phyloP scores from a whole-genome alignment of 2,329 filamentous ascomycete genomes.

The Phaeosphaeria sp. region DNA sequence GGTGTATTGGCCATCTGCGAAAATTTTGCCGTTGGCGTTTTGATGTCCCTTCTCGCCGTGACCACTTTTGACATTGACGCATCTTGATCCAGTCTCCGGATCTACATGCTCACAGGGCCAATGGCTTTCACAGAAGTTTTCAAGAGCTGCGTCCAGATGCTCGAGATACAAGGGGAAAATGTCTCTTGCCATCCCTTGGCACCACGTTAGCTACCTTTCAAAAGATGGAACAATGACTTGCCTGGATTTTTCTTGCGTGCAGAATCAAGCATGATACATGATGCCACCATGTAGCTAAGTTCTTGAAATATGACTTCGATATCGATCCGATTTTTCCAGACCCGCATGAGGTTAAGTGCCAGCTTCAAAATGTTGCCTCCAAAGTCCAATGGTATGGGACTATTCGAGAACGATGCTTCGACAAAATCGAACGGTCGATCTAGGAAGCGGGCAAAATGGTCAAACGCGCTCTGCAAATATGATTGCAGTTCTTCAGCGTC shows the following conservation, averaged over 20 bases:
- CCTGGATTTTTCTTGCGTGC: slow-evolving; percentile 45
- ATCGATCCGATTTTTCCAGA: not conserved
- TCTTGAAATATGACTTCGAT: slow-evolving; percentile 48
- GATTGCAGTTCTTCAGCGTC: slow-evolving; percentile 55
- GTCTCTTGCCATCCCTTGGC: not conserved
- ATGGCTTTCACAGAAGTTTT: slow-evolving; percentile 36
- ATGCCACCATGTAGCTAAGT: slow-evolving; percentile 57
- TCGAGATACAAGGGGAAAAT: slow-evolving; percentile 42
- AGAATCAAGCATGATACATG: slow-evolving; percentile 59
- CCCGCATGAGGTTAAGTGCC: slow-evolving; percentile 47
- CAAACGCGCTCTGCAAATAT: slow-evolving; percentile 58
- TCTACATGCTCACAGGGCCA: slow-evolving; percentile 54
- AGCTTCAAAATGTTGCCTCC: slow-evolving; percentile 59
- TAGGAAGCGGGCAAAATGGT: slow-evolving; percentile 56
- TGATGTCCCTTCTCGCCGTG: slow-evolving; percentile 56
- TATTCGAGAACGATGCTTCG: slow-evolving; percentile 52
- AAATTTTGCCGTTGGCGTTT: slow-evolving; percentile 50
- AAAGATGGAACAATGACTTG: slow-evolving; percentile 5
- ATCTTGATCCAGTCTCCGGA: slow-evolving; percentile 39
- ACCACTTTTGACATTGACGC: slow-evolving; percentile 48
- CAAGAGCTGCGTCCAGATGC: slow-evolving; percentile 53
- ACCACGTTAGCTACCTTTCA: not conserved
- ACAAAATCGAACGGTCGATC: slow-evolving; percentile 61
- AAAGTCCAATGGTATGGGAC: slow-evolving; percentile 57
- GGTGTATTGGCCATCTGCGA: slow-evolving; percentile 51